phyloP scores from a whole-genome alignment of 805 yeast species.

The Ogataea sp. region DNA sequence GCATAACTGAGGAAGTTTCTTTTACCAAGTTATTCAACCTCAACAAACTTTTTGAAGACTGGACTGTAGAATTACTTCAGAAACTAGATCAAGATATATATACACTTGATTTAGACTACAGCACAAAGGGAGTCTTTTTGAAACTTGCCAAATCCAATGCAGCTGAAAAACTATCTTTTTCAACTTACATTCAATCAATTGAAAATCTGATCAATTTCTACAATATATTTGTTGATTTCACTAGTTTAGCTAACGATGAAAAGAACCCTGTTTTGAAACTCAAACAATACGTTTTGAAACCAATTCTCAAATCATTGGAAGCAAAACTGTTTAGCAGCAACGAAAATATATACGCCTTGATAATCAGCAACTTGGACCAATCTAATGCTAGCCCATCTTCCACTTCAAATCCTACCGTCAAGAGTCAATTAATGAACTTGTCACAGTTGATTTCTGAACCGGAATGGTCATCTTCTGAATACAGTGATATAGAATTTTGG shows the following conservation, averaged over 20 bases:
- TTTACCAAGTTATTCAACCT: slow-evolving; percentile 13
- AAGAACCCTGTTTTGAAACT: slow-evolving; percentile 9
- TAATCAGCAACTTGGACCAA: slow-evolving; percentile 14
- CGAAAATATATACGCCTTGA: slow-evolving; percentile 17
- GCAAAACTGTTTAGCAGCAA: slow-evolving; percentile 13
- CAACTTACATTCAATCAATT: slow-evolving; percentile 9
- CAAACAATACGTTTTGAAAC: slow-evolving; percentile 12
- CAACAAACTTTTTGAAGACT: slow-evolving; percentile 14
- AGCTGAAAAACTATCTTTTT: background rate
- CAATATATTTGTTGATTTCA: slow-evolving; percentile 11
- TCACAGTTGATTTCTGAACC: slow-evolving; percentile 14
- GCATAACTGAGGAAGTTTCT: slow-evolving; percentile 1
- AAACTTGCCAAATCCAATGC: slow-evolving; percentile 1
- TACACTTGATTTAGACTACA: slow-evolving; percentile 2
- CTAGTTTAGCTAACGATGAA: slow-evolving; percentile 1
- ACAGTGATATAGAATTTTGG: slow-evolving; percentile 26
- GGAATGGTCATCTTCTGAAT: slow-evolving; percentile 22
- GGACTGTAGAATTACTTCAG: slow-evolving; percentile 11
- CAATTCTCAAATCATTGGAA: slow-evolving; percentile 12
- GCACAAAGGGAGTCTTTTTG: slow-evolving; percentile 2
- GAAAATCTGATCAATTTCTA: slow-evolving; percentile 16
- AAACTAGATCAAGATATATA: slow-evolving; percentile 9
- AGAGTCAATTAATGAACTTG: slow-evolving; percentile 10
- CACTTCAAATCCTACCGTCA: slow-evolving; percentile 2
- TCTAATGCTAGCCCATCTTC: slow-evolving; percentile 1